Evolutionary conservation across 2,329 filamentous ascomycete species (phyloP).

Genomic region (Mycosphaerella arachidis): DNA sequence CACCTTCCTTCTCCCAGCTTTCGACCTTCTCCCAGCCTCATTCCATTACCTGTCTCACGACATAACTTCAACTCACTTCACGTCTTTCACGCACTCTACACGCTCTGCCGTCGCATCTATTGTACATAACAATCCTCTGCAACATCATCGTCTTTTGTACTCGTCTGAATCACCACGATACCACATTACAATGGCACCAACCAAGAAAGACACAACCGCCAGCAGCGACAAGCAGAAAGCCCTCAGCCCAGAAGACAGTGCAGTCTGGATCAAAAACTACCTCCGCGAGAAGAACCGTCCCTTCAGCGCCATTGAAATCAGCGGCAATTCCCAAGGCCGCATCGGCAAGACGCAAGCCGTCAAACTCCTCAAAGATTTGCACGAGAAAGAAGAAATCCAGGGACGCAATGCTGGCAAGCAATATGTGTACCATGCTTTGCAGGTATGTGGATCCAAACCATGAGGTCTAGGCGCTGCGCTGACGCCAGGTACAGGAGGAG

Average conservation of each 20-base stretch:
- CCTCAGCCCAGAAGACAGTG: conserved; percentile 29
- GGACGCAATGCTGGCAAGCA: conserved; percentile 58
- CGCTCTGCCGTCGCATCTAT: neutral
- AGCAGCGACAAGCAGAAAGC: conserved; percentile 24
- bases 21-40: neutral
- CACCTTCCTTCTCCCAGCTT: neutral
- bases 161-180: neutral
- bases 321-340: conserved; percentile 33
- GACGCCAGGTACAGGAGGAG: conserved; percentile 41
- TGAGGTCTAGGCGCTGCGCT: neutral
- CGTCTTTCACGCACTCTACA: neutral
- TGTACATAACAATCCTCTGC: neutral
- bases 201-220: conserved; percentile 24
- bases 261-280: conserved; percentile 29
- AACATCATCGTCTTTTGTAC: neutral
- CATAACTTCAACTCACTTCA: neutral
- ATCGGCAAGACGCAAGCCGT: conserved; percentile 48
- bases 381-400: conserved; percentile 56
- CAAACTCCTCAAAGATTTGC: conserved; percentile 60
- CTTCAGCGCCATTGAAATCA: conserved; percentile 35
- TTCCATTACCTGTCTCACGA: neutral
- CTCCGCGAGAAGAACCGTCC: conserved; percentile 32
- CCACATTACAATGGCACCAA: conserved; percentile 27
- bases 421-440: conserved; percentile 55
- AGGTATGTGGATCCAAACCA: conserved; percentile 30